Conservation (phyloP, 2,329 filamentous ascomycete genomes). For the Ceratocystis variospora region DNA sequence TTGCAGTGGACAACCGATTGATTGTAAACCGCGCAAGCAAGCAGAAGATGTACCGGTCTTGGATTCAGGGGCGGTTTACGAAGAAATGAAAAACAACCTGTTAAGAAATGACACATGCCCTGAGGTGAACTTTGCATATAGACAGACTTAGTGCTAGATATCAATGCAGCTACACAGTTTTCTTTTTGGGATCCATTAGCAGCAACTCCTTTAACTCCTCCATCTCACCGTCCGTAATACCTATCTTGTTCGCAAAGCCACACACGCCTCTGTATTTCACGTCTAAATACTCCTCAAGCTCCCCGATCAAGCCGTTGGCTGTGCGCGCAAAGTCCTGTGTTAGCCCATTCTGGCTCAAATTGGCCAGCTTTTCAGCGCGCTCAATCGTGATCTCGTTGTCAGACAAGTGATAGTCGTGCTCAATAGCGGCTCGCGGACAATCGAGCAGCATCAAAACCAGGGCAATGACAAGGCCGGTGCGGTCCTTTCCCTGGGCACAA, state of each 20-base stretch:
- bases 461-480: constrained; percentile 54
- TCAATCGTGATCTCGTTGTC: constrained; percentile 45
- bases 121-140: constrained; percentile 5
- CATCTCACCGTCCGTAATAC: constrained; percentile 37
- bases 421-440: constrained; percentile 45
- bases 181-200: constrained; percentile 20
- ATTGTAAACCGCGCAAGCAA: constrained; percentile 82
- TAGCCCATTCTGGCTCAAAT: constrained; percentile 58
- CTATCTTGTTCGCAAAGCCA: constrained; percentile 50
- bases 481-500: constrained; percentile 82
- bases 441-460: constrained; percentile 52
- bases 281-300: constrained; percentile 44
- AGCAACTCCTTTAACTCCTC: constrained; percentile 30
- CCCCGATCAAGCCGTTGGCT: constrained; percentile 47
- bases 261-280: constrained; percentile 51
- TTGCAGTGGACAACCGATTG: constrained; percentile 76
- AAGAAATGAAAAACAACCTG: constrained; percentile 39
- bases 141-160: too few species aligned
- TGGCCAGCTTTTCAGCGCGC: constrained; percentile 47
- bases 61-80: constrained; percentile 73
- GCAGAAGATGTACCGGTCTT: constrained; percentile 97
- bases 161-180: background rate
- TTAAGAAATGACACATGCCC: background rate
- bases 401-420: constrained; percentile 58
- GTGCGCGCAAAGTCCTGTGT: constrained; percentile 59